Percentiles rank a stretch among this genome's conserved stretches.
Conservation (phyloP, 2,329 filamentous ascomycete species). For the Purpureocillium lavendulum region DNA sequence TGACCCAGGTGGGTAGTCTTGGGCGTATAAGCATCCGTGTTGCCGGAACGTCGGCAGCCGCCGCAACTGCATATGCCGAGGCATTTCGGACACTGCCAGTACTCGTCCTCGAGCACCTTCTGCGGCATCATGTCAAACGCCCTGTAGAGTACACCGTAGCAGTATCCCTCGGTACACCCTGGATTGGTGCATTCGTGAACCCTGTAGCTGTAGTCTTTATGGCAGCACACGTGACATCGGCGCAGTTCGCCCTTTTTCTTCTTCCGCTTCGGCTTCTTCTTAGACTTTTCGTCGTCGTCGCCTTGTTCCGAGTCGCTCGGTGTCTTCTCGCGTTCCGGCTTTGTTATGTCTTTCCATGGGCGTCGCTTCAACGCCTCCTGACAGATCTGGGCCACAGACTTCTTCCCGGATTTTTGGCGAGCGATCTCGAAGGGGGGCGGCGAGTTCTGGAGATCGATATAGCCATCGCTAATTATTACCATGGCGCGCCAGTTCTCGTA, state of each 20-base stretch:
- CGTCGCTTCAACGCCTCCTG: slow-evolving; percentile 75
- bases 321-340: slow-evolving; percentile 40
- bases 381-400: slow-evolving; percentile 84
- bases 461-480: slow-evolving; percentile 66
- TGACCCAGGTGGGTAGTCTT: slow-evolving; percentile 84
- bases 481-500: slow-evolving; percentile 79
- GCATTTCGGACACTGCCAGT: slow-evolving; percentile 88
- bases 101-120: slow-evolving; percentile 66
- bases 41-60: slow-evolving; percentile 57
- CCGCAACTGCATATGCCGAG: slow-evolving; percentile 80
- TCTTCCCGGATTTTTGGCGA: slow-evolving; percentile 58
- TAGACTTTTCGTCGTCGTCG: slow-evolving; percentile 52
- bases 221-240: slow-evolving; percentile 75
- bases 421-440: slow-evolving; percentile 66
- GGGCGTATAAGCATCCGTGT: slow-evolving; percentile 73
- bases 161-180: slow-evolving; percentile 70
- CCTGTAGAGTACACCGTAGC: slow-evolving; percentile 86
- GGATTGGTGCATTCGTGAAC: slow-evolving; percentile 67
- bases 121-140: slow-evolving; percentile 88
- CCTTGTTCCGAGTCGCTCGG: slow-evolving; percentile 45
- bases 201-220: slow-evolving; percentile 75
- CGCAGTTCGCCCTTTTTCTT: slow-evolving; percentile 45
- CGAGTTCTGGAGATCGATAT: slow-evolving; percentile 54
- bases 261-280: slow-evolving; percentile 49
- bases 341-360: slow-evolving; percentile 76